These are phyloP conservation scores for Tricholoma hemisulphureum DNA, from an alignment of 768 basidiomycete species.

Conservation along the genomic window DNA sequence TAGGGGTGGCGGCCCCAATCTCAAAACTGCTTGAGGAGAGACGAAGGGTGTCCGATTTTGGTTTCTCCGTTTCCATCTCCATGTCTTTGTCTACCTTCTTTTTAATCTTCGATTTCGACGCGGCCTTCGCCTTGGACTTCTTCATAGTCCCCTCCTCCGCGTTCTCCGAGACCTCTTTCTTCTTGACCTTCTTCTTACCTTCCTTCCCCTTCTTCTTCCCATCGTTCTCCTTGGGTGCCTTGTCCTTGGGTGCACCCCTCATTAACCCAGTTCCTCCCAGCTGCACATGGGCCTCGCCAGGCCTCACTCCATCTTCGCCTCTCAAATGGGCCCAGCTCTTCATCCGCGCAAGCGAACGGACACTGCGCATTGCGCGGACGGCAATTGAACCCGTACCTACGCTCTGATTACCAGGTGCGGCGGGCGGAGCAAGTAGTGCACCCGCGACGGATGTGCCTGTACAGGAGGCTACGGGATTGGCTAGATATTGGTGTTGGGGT, in stretches of 20 bases:
- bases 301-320: slow-evolving; percentile 26
- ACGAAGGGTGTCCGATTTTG: slow-evolving; percentile 36
- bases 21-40: slow-evolving; percentile 68
- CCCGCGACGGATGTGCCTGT: slow-evolving; percentile 36
- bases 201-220: background rate
- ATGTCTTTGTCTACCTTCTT: slow-evolving; percentile 32
- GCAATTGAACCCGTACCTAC: slow-evolving; percentile 63
- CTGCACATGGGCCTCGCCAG: too few relatives aligned
- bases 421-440: slow-evolving; percentile 40
- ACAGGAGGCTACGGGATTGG: slow-evolving; percentile 20
- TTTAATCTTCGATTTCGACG: slow-evolving; percentile 17
- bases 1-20: slow-evolving; percentile 50
- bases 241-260: slow-evolving; percentile 11
- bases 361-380: slow-evolving; percentile 72
- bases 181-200: slow-evolving; percentile 12
- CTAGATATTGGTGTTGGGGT: background rate
- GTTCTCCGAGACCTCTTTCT: slow-evolving; percentile 26
- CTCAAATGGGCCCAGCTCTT: slow-evolving; percentile 68
- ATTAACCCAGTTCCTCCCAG: too few relatives aligned
- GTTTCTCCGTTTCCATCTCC: slow-evolving; percentile 34
- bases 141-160: slow-evolving; percentile 34
- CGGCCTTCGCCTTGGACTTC: slow-evolving; percentile 8
- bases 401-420: slow-evolving; percentile 11
- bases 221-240: slow-evolving; percentile 14
- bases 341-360: slow-evolving; percentile 69